A percentile compares a stretch with the other conserved stretches of the same genome.
Evolutionary conservation across 805 yeast genomes (phyloP).

Genomic region (Middelhovenomyces tepae): DNA sequence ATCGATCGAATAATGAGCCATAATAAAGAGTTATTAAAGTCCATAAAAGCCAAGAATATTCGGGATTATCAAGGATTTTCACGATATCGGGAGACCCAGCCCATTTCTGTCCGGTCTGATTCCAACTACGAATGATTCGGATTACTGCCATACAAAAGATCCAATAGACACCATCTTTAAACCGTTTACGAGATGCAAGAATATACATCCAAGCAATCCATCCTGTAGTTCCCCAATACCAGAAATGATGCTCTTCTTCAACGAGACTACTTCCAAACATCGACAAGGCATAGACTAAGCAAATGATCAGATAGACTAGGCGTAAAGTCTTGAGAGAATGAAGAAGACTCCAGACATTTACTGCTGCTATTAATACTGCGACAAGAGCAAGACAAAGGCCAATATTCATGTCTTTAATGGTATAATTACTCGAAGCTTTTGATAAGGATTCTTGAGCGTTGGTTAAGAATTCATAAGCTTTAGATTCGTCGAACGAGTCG

Average conservation of each 20-base stretch:
- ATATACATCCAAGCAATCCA: conserved; percentile 20
- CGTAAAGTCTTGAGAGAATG: neutral
- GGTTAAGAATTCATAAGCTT: conserved; percentile 31
- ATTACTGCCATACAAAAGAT: conserved; percentile 28
- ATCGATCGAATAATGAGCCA: conserved; percentile 17
- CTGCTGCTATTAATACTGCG: conserved; percentile 27
- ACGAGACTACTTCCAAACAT: conserved; percentile 83
- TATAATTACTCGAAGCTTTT: conserved; percentile 57
- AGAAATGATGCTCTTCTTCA: conserved; percentile 92
- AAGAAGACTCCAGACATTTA: neutral
- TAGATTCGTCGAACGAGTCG: neutral
- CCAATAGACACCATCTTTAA: conserved; percentile 17
- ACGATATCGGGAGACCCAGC: conserved; percentile 42
- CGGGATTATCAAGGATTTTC: conserved; percentile 28
- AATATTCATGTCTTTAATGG: conserved; percentile 38
- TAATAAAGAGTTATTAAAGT: conserved; percentile 35
- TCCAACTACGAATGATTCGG: conserved; percentile 73
- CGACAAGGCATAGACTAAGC: conserved; percentile 39
- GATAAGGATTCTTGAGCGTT: conserved; percentile 29
- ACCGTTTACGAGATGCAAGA: conserved; percentile 14
- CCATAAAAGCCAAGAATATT: conserved; percentile 38
- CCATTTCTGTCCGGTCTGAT: conserved; percentile 81
- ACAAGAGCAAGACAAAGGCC: conserved; percentile 32
- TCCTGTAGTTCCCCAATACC: conserved; percentile 72
- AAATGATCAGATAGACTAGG: conserved; percentile 19